These are phyloP conservation scores for Xylaria nigripes DNA, from an alignment of 495 filamentous ascomycete genomes.

Conservation along the genomic window DNA sequence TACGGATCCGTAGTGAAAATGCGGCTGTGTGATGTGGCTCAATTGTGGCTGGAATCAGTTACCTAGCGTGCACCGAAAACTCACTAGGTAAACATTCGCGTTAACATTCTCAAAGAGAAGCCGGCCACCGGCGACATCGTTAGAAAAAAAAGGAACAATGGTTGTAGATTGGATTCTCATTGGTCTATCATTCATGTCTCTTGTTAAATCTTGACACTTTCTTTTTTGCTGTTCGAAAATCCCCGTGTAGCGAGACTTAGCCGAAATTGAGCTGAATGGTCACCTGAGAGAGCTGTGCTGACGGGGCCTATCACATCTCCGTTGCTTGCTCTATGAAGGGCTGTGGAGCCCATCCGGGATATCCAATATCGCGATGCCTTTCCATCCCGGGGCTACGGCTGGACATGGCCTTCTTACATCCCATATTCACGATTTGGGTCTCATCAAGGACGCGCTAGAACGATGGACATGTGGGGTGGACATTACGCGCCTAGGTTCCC, in stretches of 20 bases:
- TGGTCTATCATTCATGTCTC: background rate
- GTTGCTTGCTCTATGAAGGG: background rate
- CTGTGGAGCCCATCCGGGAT: background rate
- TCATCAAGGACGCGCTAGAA: constrained; percentile 21
- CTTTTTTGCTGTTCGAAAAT: background rate
- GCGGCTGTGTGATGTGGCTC: too few relatives aligned
- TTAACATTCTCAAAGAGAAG: too few relatives aligned
- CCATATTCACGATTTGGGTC: constrained; percentile 19
- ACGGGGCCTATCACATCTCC: background rate
- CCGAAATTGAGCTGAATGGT: background rate
- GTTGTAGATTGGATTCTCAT: background rate
- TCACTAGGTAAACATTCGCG: too few relatives aligned
- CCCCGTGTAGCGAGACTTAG: background rate
- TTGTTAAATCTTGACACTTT: background rate
- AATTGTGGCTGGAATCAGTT: too few relatives aligned
- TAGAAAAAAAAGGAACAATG: background rate
- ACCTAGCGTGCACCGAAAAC: too few relatives aligned
- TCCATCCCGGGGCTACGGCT: background rate
- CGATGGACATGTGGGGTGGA: constrained; percentile 24
- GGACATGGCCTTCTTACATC: constrained; percentile 19
- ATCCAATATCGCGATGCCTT: background rate
- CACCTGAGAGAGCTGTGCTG: background rate
- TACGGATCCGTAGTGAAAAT: too few relatives aligned
- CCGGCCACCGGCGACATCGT: too few relatives aligned
- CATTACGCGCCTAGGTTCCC: constrained; percentile 25